These are phyloP conservation scores for Penicillium oxalicum DNA, from an alignment of 2,329 filamentous ascomycete genomes.

Conservation along the genomic window DNA sequence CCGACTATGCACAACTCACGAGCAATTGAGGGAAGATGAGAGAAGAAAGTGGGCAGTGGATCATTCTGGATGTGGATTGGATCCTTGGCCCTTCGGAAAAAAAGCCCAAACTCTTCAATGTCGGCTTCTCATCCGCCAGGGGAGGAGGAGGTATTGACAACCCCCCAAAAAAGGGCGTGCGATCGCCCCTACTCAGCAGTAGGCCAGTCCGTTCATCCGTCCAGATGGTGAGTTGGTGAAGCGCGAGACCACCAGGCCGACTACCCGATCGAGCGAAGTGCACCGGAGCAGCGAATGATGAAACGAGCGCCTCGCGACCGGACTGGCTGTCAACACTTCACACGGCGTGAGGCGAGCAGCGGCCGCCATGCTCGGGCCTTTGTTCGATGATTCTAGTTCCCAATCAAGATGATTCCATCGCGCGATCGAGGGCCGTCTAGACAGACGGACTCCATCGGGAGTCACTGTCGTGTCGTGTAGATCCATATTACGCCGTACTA, in stretches of 20 bases:
- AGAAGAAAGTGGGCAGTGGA: constrained; percentile 1
- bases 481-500: not conserved
- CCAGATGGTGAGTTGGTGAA: too few relatives aligned
- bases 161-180: too few relatives aligned
- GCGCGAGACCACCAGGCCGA: not conserved
- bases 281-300: constrained; percentile 12
- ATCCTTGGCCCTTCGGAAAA: not conserved
- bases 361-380: constrained; percentile 2
- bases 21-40: constrained; percentile 1
- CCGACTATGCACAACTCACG: not conserved
- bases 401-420: too few relatives aligned
- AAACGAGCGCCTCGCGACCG: constrained; percentile 10
- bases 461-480: not conserved
- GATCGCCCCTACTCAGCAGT: too few relatives aligned
- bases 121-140: not conserved
- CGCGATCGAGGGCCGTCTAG: too few relatives aligned
- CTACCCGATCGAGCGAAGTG: constrained; percentile 17
- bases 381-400: too few relatives aligned
- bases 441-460: not conserved
- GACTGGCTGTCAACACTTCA: not conserved
- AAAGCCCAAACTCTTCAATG: constrained; percentile 1
- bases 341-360: not conserved
- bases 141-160: not conserved
- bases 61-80: not conserved
- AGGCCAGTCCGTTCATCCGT: too few relatives aligned